Percentiles rank a stretch among this genome's conserved stretches.
Evolutionary conservation across 2,329 filamentous ascomycete genomes (phyloP).

Genomic region (Scedosporium dehoogii): DNA sequence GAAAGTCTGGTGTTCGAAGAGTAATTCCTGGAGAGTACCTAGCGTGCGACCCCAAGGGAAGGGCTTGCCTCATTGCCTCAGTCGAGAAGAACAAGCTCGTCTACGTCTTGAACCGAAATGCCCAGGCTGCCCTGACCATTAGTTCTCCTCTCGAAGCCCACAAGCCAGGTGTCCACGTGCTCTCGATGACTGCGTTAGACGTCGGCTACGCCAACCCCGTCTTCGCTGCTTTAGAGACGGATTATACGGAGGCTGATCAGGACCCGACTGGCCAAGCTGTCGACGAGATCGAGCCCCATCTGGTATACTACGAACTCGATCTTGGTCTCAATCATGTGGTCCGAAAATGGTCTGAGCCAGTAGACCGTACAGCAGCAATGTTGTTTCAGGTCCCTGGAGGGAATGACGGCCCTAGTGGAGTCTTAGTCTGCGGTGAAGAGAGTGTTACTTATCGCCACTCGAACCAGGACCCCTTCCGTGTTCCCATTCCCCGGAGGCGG

Average conservation of each 20-base stretch:
- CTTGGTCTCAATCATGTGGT: conserved; percentile 96
- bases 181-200: conserved; percentile 79
- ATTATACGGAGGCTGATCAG: conserved; percentile 85
- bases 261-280: conserved; percentile 79
- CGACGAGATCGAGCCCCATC: conserved; percentile 57
- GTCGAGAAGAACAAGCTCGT: conserved; percentile 99
- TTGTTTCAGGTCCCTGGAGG: conserved; percentile 95
- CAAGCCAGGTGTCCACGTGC: conserved; percentile 82
- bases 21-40: conserved; percentile 95
- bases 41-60: conserved; percentile 87
- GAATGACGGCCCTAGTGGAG: conserved; percentile 85
- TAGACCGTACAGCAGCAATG: conserved; percentile 79
- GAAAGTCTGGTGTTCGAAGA: conserved; percentile 88
- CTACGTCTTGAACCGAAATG: conserved; percentile 93
- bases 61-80: conserved; percentile 88
- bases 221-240: conserved; percentile 88
- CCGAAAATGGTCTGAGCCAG: conserved; percentile 88
- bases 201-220: conserved; percentile 96
- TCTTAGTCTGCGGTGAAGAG: conserved; percentile 88
- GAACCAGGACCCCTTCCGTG: conserved; percentile 79
- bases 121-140: conserved; percentile 89
- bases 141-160: conserved; percentile 96
- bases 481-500: conserved; percentile 77
- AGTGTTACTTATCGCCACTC: conserved; percentile 96
- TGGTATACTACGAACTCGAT: conserved; percentile 97